Evolutionary conservation across 306 rosid genomes (phyloP).

Genomic region (Gastrolobium villosum): DNA sequence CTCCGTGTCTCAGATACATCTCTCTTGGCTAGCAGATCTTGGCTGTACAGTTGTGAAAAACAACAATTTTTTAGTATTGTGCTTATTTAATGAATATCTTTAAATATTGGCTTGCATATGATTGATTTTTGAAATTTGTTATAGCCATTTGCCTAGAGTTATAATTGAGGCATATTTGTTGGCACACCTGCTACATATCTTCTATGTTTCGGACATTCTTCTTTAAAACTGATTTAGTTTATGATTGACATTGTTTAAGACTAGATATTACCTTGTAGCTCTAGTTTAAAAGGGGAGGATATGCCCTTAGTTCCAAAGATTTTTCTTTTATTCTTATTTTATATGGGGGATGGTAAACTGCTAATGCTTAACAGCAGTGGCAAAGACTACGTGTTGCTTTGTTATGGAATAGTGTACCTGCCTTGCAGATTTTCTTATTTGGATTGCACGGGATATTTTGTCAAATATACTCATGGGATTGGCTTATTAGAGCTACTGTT

Average conservation of each 20-base stretch:
- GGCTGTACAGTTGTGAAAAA: not conserved
- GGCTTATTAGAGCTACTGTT: not conserved
- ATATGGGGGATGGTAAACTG: not conserved
- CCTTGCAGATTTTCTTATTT: not conserved
- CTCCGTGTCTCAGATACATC: not conserved
- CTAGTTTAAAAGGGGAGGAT: not conserved
- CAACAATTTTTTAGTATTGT: not conserved
- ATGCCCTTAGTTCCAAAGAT: not conserved
- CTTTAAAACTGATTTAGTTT: not conserved
- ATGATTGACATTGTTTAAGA: not conserved
- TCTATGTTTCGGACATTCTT: not conserved
- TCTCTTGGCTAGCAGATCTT: not conserved
- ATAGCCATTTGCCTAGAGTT: slow-evolving; percentile 3
- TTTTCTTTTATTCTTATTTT: not conserved
- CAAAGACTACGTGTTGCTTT: not conserved
- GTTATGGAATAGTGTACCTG: too few species aligned
- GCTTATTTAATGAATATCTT: not conserved
- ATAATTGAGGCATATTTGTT: not conserved
- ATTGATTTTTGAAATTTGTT: not conserved
- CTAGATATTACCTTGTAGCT: not conserved
- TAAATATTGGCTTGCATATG: not conserved
- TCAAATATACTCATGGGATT: not conserved
- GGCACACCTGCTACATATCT: not conserved
- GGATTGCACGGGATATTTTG: not conserved
- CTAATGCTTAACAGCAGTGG: not conserved